Percentiles rank a stretch among this genome's conserved stretches.
phyloP scores from a whole-genome alignment of 208 protist species.

The Trypanosoma rangeli region DNA sequence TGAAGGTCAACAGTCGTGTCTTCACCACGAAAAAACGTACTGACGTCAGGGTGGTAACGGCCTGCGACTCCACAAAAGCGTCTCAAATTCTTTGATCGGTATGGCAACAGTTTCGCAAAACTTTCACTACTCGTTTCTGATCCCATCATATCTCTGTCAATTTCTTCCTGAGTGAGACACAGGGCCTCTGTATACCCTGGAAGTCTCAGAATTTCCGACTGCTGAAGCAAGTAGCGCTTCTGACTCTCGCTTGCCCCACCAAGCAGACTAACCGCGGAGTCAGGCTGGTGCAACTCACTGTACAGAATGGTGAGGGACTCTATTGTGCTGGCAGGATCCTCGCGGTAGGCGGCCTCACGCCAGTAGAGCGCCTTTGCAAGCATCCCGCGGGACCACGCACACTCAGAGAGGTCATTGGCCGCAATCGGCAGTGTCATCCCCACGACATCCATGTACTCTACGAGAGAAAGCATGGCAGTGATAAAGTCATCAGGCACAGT shows the following conservation, averaged over 20 bases:
- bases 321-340: conserved; percentile 52
- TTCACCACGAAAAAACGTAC: conserved; percentile 35
- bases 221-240: conserved; percentile 52
- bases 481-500: conserved; percentile 78
- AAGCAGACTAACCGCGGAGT: conserved; percentile 78
- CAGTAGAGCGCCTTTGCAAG: conserved; percentile 88
- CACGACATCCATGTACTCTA: conserved; percentile 89
- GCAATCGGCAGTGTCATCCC: conserved; percentile 69
- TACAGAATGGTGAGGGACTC: conserved; percentile 85
- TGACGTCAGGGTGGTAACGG: conserved; percentile 41
- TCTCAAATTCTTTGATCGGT: conserved; percentile 31
- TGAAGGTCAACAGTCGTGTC: conserved; percentile 39
- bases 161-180: conserved; percentile 65
- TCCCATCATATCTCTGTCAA: conserved; percentile 43
- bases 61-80: conserved; percentile 42
- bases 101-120: conserved; percentile 26
- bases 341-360: conserved; percentile 81
- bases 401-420: conserved; percentile 66
- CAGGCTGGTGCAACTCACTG: conserved; percentile 75
- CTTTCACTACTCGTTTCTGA: conserved; percentile 49
- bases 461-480: conserved; percentile 58
- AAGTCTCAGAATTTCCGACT: conserved; percentile 81
- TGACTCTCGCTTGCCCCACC: conserved; percentile 65
- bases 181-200: conserved; percentile 72
- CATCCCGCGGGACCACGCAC: conserved; percentile 86